Conservation (phyloP, 2,329 filamentous ascomycete genomes). For the Ascochyta viciae-villosae region DNA sequence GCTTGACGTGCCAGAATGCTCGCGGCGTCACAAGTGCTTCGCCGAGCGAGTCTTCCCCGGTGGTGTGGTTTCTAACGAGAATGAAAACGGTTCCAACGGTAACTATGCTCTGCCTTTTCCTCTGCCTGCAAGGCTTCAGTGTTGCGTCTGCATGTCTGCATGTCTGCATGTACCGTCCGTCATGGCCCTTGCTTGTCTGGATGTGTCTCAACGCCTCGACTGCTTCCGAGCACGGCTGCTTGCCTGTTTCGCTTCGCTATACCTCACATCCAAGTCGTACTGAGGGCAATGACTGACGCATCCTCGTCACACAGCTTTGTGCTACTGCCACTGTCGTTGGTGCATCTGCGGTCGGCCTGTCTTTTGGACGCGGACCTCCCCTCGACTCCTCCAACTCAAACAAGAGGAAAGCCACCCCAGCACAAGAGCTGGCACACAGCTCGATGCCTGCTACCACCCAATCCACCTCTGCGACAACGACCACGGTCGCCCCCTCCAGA, state of each 20-base stretch:
- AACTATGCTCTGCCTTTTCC: slow-evolving; percentile 34
- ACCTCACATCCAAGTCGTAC: slow-evolving; percentile 33
- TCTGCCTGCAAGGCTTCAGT: slow-evolving; percentile 19
- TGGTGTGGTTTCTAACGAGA: slow-evolving; percentile 48
- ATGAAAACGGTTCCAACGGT: slow-evolving; percentile 58
- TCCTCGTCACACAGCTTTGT: slow-evolving; percentile 61
- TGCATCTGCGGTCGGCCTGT: slow-evolving; percentile 65
- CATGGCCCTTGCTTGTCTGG: slow-evolving; percentile 42
- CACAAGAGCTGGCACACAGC: slow-evolving; percentile 37
- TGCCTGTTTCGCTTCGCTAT: slow-evolving; percentile 35
- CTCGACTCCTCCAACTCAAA: slow-evolving; percentile 36
- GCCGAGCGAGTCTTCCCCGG: slow-evolving; percentile 48
- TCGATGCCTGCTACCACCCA: slow-evolving; percentile 42
- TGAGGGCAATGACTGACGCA: slow-evolving; percentile 47
- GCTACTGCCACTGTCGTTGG: slow-evolving; percentile 67
- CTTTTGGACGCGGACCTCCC: slow-evolving; percentile 61
- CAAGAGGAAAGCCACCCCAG: slow-evolving; percentile 50
- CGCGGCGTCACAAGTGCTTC: slow-evolving; percentile 46
- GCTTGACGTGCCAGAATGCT: slow-evolving; percentile 51
- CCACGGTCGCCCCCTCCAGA: slow-evolving; percentile 30
- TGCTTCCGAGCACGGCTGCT: slow-evolving; percentile 31
- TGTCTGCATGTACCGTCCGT: slow-evolving; percentile 10
- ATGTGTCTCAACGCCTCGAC: slow-evolving; percentile 32
- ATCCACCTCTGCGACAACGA: slow-evolving; percentile 32
- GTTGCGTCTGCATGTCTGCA: slow-evolving; percentile 13